These are phyloP conservation scores for Warburgia ugandensis DNA, from an alignment of 164 flowering plant species.

Conservation along the genomic window DNA sequence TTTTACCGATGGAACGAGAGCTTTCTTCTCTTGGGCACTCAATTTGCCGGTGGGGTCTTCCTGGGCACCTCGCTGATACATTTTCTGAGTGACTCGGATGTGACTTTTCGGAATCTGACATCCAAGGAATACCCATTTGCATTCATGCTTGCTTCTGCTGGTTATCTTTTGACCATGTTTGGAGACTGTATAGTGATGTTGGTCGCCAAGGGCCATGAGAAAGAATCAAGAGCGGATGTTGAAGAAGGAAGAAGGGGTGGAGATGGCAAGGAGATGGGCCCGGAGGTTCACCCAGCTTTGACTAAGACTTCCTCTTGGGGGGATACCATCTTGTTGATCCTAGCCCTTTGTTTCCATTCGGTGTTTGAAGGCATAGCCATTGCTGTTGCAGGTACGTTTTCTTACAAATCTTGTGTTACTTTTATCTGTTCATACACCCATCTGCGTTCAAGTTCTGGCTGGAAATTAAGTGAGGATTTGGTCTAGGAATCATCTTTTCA, in stretches of 20 bases:
- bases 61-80: slow-evolving; percentile 74
- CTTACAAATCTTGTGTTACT: too few species aligned
- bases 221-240: slow-evolving; percentile 25
- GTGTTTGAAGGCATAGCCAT: slow-evolving; percentile 84
- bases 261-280: background rate
- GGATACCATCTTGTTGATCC: slow-evolving; percentile 62
- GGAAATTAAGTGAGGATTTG: background rate
- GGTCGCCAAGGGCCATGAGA: slow-evolving; percentile 8
- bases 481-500: too few species aligned
- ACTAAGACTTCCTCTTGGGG: slow-evolving; percentile 42
- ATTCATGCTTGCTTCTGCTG: slow-evolving; percentile 65
- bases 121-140: slow-evolving; percentile 56
- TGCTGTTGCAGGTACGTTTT: slow-evolving; percentile 66
- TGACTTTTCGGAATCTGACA: slow-evolving; percentile 41
- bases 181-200: slow-evolving; percentile 43
- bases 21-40: slow-evolving; percentile 72
- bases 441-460: too few species aligned
- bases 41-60: slow-evolving; percentile 84
- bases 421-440: too few species aligned
- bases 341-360: slow-evolving; percentile 76
- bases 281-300: slow-evolving; percentile 24
- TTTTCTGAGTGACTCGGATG: slow-evolving; percentile 64
- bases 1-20: slow-evolving; percentile 71
- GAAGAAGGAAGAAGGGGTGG: slow-evolving; percentile 21
- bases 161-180: slow-evolving; percentile 75